Evolutionary conservation across 306 rosid species (phyloP), one percentile per base, ranked within the genome.

Genomic region (Quercus variabilis): DNA sequence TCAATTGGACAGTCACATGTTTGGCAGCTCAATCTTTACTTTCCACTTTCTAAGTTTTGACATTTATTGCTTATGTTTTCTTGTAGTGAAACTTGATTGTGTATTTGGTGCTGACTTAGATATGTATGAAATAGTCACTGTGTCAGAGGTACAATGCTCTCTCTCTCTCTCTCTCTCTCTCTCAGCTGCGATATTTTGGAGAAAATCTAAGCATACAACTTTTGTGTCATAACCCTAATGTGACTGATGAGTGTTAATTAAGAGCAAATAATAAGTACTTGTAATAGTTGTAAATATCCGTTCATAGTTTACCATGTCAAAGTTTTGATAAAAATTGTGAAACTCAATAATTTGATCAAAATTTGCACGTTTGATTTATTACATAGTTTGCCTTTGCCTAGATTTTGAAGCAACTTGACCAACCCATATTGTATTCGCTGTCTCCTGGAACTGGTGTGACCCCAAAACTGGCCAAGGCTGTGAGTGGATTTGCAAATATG

Each of bases 91-190:
- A 87, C 93, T 87, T 84, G 99, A 95, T 63, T 95, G 99, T 82
- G 93, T 95, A 52, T 95, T 95, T 84, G 99, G 99, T 20, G 92
- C 81, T 62, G 99, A 95, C 89, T 87, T 95, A 84, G 99, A 95
- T 78, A 30, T 93, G 52, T 76, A 54, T 55, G 98, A 95, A 87
- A 90, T 95, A 88, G 84, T 60, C 79, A 71, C 75, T 83, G 97
- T 95, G 55, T 91, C 98, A 8, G 89, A 90, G 89, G 99, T 95
- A 86, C 23, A 76, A 68, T 78, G 78, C 62, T 21, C 62, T 49
- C 71, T 65, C 62, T 56, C 49, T 13, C 62, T 49, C 71, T 65
- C 67, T 56, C 20, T 51, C 28, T 23, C 31, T 18, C 4, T 11
- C 43, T 6, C 5, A 65, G 63, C 55, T 23, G 58, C 43, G 26